Percentiles rank a stretch among this genome's conserved stretches.
Conservation (phyloP, 306 rosid genomes). For the Quillaja saponaria region DNA sequence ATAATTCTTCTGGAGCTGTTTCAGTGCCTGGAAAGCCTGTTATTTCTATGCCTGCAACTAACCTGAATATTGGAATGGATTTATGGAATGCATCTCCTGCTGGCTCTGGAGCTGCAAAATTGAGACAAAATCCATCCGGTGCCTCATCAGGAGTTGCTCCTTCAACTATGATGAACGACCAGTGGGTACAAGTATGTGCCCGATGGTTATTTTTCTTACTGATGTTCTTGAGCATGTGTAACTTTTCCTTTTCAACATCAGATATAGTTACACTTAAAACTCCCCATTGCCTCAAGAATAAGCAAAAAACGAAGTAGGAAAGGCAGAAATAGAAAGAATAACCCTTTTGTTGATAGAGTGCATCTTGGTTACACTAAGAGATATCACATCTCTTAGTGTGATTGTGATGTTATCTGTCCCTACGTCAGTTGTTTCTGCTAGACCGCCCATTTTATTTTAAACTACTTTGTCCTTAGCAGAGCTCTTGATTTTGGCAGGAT, state of each 20-base stretch:
- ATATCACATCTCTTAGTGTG: neutral
- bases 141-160: constrained; percentile 50
- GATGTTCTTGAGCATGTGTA: constrained; percentile 13
- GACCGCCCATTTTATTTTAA: neutral
- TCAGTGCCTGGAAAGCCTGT: constrained; percentile 70
- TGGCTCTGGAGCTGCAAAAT: constrained; percentile 57
- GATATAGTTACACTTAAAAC: neutral
- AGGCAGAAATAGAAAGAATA: neutral
- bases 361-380: neutral
- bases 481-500: constrained; percentile 56
- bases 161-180: constrained; percentile 54
- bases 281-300: neutral
- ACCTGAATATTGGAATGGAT: constrained; percentile 94
- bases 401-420: constrained; percentile 2
- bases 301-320: too few species aligned
- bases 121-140: constrained; percentile 58
- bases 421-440: neutral
- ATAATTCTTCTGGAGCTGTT: constrained; percentile 45
- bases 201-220: constrained; percentile 1
- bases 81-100: constrained; percentile 77
- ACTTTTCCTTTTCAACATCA: neutral
- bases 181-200: constrained; percentile 75
- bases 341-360: neutral
- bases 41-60: constrained; percentile 62
- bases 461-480: neutral